phyloP scores from a whole-genome alignment of 768 basidiomycete genomes.

The Mycena venus region DNA sequence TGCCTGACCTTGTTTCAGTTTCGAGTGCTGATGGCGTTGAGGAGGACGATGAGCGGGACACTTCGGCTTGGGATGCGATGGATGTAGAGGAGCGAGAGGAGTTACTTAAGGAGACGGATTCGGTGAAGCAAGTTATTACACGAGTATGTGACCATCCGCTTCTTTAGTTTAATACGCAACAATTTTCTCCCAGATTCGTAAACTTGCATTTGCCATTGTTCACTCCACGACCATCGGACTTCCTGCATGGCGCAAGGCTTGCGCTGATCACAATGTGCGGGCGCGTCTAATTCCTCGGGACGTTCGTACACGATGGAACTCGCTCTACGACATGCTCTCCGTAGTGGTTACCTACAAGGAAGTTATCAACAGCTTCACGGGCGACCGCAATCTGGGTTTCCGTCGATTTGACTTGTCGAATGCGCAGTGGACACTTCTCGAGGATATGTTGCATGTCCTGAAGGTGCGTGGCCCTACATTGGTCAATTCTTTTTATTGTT shows the following conservation, averaged over 20 bases:
- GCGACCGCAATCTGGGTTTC: neutral
- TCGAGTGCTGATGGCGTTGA: neutral
- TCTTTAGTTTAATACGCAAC: neutral
- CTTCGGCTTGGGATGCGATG: neutral
- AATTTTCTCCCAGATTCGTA: constrained; percentile 31
- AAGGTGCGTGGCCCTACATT: constrained; percentile 33
- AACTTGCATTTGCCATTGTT: constrained; percentile 40
- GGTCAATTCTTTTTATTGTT: too few species aligned
- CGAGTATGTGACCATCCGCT: neutral
- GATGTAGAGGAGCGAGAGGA: neutral
- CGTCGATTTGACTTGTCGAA: neutral
- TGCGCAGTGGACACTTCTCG: neutral
- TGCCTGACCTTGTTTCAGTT: neutral
- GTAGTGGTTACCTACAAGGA: constrained; percentile 43
- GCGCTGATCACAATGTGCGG: constrained; percentile 23
- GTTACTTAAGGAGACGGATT: neutral
- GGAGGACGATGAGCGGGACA: neutral
- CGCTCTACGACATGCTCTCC: constrained; percentile 47
- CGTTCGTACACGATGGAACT: constrained; percentile 53
- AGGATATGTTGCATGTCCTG: constrained; percentile 38
- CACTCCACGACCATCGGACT: constrained; percentile 47
- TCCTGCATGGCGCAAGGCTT: constrained; percentile 41
- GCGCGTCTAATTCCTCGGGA: constrained; percentile 45
- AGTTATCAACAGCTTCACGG: constrained; percentile 39
- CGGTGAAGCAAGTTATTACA: neutral